A percentile compares a stretch with the other conserved stretches of the same genome.
phyloP scores from a whole-genome alignment of 2,329 filamentous ascomycete species.

The Macroventuria anomochaeta region DNA sequence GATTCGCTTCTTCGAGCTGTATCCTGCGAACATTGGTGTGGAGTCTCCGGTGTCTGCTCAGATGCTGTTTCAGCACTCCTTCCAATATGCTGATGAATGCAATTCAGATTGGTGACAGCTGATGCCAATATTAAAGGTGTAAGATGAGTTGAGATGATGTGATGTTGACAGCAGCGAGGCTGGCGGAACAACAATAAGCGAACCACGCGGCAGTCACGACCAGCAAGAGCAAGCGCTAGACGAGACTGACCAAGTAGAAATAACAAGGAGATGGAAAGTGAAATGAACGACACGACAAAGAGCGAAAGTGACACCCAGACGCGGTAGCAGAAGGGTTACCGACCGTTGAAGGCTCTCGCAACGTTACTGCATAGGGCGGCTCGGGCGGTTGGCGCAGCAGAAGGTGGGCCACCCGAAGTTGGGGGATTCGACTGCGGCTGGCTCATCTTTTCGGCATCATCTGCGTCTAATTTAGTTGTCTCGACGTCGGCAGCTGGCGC shows the following conservation, averaged over 20 bases:
- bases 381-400: conserved; percentile 39
- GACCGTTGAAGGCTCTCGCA: conserved; percentile 51
- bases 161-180: conserved; percentile 19
- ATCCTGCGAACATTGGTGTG: conserved; percentile 53
- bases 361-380: conserved; percentile 46
- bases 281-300: conserved; percentile 3
- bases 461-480: conserved; percentile 7
- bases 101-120: not conserved
- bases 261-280: conserved; percentile 7
- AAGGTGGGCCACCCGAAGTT: conserved; percentile 39
- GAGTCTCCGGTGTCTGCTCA: conserved; percentile 36
- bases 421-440: conserved; percentile 42
- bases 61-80: conserved; percentile 9
- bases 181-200: conserved; percentile 25
- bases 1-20: conserved; percentile 80
- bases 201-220: conserved; percentile 20
- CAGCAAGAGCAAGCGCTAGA: conserved; percentile 21
- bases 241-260: not conserved
- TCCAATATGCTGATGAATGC: not conserved
- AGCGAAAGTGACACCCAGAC: conserved; percentile 11
- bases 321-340: conserved; percentile 25
- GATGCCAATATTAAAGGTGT: conserved; percentile 8
- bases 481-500: conserved; percentile 19
- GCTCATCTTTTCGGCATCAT: conserved; percentile 21
- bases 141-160: conserved; percentile 12